Evolutionary conservation across 345 rosid genomes (phyloP), one percentile per base, ranked within the genome.

Genomic region (Eucalyptus cloeziana): DNA sequence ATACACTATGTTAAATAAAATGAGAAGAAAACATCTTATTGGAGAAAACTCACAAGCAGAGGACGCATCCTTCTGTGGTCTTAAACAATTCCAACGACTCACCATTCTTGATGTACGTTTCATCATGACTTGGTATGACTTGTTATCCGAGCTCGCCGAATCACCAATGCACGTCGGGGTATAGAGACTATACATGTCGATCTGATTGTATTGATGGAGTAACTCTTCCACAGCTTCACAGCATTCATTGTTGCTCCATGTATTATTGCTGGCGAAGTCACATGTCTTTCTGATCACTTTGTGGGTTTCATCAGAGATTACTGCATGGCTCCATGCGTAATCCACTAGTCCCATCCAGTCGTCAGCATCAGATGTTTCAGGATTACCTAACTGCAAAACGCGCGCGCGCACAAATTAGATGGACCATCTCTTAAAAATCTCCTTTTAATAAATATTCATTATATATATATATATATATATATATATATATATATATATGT

Each of bases 321-420:
- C 93, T 2, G 98, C 99, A 91, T 97, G 99, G 91, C 99, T 97
- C 99, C 98, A 97, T 21, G 99, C 98, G 86, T 96, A 96, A 89
- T 97, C 99, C 89, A 96, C 95, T 80, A 94, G 69, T 11, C 99
- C 99, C 80, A 89, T 89, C 99, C 99, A 97, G 90, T 97, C 99
- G 81, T 97, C 97, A 3, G 94, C 94, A 25, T 90, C 92, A 37
- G 92, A 90, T 49, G 99, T 96, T 93, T 97, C 98, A 10, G 99
- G 99, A 92, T 97, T 97, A 22, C 99, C 99, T 92, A 97, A 86
- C 99, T 97, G 47, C 83, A 19, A 81, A 49, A 4, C 27, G 40
- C 10, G 22, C 30, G 25, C 31, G 7, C 49, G 0, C 17, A n/a
- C 76, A 64, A 64, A 64, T 64, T 64, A n/a, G 40, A 64, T n/a